Conservation (phyloP, 495 filamentous ascomycete genomes). For the Pyronema domesticum region DNA sequence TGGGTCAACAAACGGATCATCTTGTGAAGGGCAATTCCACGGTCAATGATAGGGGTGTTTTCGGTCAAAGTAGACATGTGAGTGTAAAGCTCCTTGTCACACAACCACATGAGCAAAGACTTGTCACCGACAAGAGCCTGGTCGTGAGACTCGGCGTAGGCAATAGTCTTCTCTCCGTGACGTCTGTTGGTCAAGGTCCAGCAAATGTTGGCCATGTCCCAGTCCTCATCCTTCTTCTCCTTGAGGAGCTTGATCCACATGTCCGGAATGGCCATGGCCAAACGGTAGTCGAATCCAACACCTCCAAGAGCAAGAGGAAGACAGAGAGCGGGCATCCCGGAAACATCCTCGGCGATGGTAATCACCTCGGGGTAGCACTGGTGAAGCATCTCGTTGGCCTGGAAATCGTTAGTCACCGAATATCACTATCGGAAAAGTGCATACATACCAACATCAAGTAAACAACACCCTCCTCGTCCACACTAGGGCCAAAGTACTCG, state of each 20-base stretch:
- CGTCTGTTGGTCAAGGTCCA: constrained; percentile 81
- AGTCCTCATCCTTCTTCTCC: constrained; percentile 77
- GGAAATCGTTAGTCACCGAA: constrained; percentile 3
- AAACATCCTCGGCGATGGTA: constrained; percentile 92
- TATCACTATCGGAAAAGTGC: background rate
- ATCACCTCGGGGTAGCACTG: constrained; percentile 66
- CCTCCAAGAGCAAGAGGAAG: constrained; percentile 70
- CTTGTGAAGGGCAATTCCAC: constrained; percentile 86
- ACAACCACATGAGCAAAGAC: constrained; percentile 90
- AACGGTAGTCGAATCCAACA: constrained; percentile 89
- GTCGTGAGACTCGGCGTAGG: constrained; percentile 91
- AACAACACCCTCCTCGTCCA: constrained; percentile 90
- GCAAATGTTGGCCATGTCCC: constrained; percentile 74
- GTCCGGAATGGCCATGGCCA: constrained; percentile 95
- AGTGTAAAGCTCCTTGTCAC: constrained; percentile 92
- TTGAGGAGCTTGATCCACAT: constrained; percentile 98
- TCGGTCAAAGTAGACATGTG: constrained; percentile 80
- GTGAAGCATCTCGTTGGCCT: constrained; percentile 90
- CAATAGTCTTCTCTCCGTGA: constrained; percentile 96
- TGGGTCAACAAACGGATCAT: constrained; percentile 92
- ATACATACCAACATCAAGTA: constrained; percentile 59
- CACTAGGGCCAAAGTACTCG: constrained; percentile 81
- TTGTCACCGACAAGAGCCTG: constrained; percentile 98
- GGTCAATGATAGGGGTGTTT: constrained; percentile 75
- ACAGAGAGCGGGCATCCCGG: constrained; percentile 92